Conservation (phyloP, 306 rosid genomes). For the Astragalus glycyphyllos region DNA sequence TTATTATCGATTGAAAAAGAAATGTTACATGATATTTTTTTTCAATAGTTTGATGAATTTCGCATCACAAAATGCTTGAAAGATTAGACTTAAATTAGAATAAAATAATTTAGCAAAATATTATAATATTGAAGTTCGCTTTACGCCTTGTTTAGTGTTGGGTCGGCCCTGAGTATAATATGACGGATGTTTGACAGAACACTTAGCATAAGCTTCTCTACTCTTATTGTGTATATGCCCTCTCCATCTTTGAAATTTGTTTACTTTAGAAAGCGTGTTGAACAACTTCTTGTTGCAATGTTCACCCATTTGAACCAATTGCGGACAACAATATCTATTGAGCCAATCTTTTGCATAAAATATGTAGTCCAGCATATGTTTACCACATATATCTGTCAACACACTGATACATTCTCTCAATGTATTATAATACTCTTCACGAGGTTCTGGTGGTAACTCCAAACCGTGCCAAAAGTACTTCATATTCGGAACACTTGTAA, state of each 20-base stretch:
- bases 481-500: too few species aligned
- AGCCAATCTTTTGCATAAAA: not conserved
- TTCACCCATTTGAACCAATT: not conserved
- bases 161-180: too few species aligned
- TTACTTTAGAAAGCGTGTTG: not conserved
- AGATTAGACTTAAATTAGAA: too few species aligned
- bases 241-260: not conserved
- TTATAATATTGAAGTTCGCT: too few species aligned
- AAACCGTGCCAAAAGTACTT: constrained; percentile 1
- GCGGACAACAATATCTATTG: not conserved
- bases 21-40: too few species aligned
- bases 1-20: too few species aligned
- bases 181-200: too few species aligned
- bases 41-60: too few species aligned
- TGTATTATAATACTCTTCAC: not conserved
- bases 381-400: constrained; percentile 10
- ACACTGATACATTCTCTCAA: not conserved
- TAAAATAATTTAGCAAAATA: too few species aligned
- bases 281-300: too few species aligned
- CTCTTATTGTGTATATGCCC: not conserved
- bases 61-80: too few species aligned
- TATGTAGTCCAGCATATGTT: constrained; percentile 2
- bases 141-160: too few species aligned
- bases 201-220: not conserved
- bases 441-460: constrained; percentile 34